Evolutionary conservation across 2,329 filamentous ascomycete species (phyloP), one percentile per base, ranked within the genome.

Genomic region (Curvularia verruculosa): DNA sequence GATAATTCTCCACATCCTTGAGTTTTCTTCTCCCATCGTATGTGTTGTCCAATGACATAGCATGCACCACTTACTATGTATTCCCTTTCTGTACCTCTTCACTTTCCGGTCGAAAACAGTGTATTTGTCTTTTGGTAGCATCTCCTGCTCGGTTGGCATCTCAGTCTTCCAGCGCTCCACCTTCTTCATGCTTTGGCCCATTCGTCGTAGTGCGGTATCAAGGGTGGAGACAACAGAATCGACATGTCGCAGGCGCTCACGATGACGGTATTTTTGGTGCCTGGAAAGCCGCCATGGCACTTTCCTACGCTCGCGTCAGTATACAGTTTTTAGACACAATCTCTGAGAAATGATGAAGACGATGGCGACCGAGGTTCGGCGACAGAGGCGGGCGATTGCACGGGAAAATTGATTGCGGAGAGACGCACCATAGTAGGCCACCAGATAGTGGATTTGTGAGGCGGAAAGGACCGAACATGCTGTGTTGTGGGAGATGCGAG

Each of bases 121-220:
- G 81, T 99, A 99, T 81, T 99, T 99, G 81, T 99, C 95, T 79
- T 87, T 89, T 45, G 95, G 89, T 76, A 96, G 76, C 95, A 99
- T 99, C 83, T 98, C 92, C 72, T 87, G 85, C 83, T 99, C 95
- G 24, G 87, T 90, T 21, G 95, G 95, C 95, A 99, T 99, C 79
- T 96, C 92, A 36, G 84, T 84, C 83, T 95, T 96, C 95, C 95
- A 99, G 73, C 88, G 82, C 77, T 96, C 89, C 57, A 99, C 83
- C 52, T 91, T 84, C 79, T 92, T 92, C 53, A 85, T 82, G 45
- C 87, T 85, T 58, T 87, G 85, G 71, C 90, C 74, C 39, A 89
- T 83, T 77, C 88, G 90, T 50, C 86, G 83, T 52, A 98, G 84
- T 18, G 94, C 93, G 43, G 82, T 84, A 72, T 92, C 90, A 61